phyloP scores from a whole-genome alignment of 2,329 filamentous ascomycete species.

The Arthrinium phaeospermum region DNA sequence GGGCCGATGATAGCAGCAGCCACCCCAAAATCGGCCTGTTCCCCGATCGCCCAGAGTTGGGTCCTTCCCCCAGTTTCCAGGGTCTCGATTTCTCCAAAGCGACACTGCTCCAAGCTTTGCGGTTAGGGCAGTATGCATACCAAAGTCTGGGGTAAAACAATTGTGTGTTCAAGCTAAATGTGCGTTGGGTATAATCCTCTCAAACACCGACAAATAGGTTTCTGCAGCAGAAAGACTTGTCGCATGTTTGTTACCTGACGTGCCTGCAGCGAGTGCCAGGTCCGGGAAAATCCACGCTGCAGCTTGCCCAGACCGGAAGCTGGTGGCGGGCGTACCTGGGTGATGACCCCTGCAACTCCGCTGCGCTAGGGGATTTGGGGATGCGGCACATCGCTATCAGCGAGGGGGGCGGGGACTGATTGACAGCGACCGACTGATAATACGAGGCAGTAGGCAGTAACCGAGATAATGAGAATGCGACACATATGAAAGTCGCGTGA shows the following conservation, averaged over 20 bases:
- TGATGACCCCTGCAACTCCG: not conserved
- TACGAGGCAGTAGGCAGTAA: not conserved
- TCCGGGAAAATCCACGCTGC: not conserved
- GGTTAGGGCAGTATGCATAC: not conserved
- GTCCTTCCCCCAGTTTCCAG: not conserved
- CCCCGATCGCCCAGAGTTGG: not conserved
- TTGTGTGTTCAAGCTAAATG: not conserved
- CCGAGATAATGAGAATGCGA: not conserved
- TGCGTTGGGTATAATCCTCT: no score
- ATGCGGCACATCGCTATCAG: conserved; percentile 3
- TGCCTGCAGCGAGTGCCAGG: not conserved
- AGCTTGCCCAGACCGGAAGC: not conserved
- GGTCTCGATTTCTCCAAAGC: not conserved
- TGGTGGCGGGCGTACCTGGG: not conserved
- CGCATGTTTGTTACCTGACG: not conserved
- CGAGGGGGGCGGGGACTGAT: not conserved
- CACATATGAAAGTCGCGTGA: not conserved
- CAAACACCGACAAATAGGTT: not conserved
- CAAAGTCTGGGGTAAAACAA: not conserved
- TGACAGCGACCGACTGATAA: conserved; percentile 6
- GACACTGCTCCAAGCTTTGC: not conserved
- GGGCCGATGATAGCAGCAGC: not conserved
- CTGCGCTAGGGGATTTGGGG: not conserved
- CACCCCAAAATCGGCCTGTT: not conserved
- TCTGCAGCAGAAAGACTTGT: not conserved